Evolutionary conservation across 257 asterid genomes (phyloP).

Genomic region (Asclepias syriaca): DNA sequence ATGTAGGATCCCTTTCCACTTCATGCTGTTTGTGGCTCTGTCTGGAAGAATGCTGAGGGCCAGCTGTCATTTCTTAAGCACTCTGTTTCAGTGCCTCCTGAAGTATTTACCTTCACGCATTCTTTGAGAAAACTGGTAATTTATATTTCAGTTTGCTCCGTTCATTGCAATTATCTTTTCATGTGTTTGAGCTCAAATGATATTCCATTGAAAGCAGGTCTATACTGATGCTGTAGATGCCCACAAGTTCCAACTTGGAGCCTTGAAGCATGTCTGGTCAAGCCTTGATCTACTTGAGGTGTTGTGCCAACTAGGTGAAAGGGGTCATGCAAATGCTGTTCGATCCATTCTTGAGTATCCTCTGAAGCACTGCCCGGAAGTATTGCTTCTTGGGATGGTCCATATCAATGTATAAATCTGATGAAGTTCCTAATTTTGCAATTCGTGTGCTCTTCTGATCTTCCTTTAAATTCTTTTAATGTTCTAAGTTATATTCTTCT

Average conservation of each 20-base stretch:
- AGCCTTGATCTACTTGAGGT: conserved; percentile 79
- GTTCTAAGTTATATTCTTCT: conserved; percentile 16
- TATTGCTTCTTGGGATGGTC: conserved; percentile 88
- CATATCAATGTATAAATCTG: conserved; percentile 54
- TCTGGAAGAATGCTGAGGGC: conserved; percentile 96
- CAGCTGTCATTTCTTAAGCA: conserved; percentile 83
- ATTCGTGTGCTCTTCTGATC: conserved; percentile 2
- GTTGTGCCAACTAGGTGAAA: conserved; percentile 79
- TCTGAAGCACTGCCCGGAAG: conserved; percentile 73
- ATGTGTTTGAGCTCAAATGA: conserved; percentile 9
- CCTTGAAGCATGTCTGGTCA: conserved; percentile 68
- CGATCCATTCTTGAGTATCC: conserved; percentile 73
- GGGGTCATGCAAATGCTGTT: conserved; percentile 87
- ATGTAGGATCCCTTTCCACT: conserved; percentile 90
- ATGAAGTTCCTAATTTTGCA: conserved; percentile 11
- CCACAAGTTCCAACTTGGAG: conserved; percentile 49
- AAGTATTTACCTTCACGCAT: conserved; percentile 79
- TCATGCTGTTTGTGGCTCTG: conserved; percentile 75
- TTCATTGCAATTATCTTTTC: neutral
- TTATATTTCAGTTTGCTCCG: neutral
- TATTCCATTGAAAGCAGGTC: conserved; percentile 39
- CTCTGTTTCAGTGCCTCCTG: conserved; percentile 81
- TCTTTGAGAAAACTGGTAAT: conserved; percentile 75
- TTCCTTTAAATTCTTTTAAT: neutral
- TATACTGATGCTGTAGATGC: conserved; percentile 50